These are phyloP conservation scores for Aspergillus avenaceus DNA, from an alignment of 495 filamentous ascomycete species.

Conservation along the genomic window DNA sequence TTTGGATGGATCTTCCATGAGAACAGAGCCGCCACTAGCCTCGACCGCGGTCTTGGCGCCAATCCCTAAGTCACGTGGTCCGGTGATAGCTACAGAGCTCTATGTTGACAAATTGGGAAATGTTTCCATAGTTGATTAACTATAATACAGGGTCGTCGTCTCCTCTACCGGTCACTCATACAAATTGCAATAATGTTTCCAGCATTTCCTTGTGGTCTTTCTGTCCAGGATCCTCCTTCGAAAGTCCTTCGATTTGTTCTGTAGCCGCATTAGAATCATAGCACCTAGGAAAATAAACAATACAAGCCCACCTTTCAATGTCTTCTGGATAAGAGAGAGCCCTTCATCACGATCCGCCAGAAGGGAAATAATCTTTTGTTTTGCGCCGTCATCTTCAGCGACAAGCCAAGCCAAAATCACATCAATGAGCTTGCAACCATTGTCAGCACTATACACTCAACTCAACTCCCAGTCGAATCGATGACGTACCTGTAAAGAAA, in stretches of 20 bases:
- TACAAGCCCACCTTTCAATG: slow-evolving; percentile 58
- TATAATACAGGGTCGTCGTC: slow-evolving; percentile 8
- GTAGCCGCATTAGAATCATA: slow-evolving; percentile 15
- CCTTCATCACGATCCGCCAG: slow-evolving; percentile 66
- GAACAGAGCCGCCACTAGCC: slow-evolving; percentile 27
- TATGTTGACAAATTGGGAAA: slow-evolving; percentile 1
- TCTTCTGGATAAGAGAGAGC: slow-evolving; percentile 56
- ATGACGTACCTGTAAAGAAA: slow-evolving; percentile 61
- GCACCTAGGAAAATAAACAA: background rate
- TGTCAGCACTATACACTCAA: slow-evolving; percentile 4
- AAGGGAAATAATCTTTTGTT: slow-evolving; percentile 56
- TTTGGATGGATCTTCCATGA: slow-evolving; percentile 18
- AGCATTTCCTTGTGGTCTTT: slow-evolving; percentile 70
- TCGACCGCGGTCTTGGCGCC: slow-evolving; percentile 11
- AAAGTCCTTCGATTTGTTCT: slow-evolving; percentile 64
- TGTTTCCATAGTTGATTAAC: too few relatives aligned
- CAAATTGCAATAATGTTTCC: slow-evolving; percentile 57
- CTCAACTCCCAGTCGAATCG: background rate
- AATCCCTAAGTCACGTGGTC: background rate
- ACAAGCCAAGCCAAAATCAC: slow-evolving; percentile 87
- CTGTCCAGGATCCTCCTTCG: slow-evolving; percentile 48
- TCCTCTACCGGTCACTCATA: slow-evolving; percentile 25
- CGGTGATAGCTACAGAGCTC: too few relatives aligned
- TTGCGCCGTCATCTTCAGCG: slow-evolving; percentile 83
- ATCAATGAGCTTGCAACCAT: slow-evolving; percentile 59